phyloP scores from a whole-genome alignment of 2,329 filamentous ascomycete species.

The Immersiporthe knoxdaviesiana region DNA sequence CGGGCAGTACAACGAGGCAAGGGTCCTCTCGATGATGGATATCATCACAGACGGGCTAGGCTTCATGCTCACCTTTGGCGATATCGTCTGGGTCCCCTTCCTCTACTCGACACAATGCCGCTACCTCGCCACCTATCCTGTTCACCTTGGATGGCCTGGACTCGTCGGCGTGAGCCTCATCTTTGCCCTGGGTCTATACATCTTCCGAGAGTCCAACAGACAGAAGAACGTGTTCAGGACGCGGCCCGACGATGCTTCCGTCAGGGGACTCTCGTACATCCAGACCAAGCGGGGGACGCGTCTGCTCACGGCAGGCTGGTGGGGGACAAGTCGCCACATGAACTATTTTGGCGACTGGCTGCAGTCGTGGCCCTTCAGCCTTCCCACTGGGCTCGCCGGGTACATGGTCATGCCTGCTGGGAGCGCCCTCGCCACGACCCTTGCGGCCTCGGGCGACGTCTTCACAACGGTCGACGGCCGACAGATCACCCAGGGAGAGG shows the following conservation, averaged over 20 bases:
- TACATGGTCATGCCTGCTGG: constrained; percentile 68
- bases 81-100: constrained; percentile 15
- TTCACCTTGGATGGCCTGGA: constrained; percentile 69
- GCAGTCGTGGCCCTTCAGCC: constrained; percentile 82
- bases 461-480: constrained; percentile 58
- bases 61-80: constrained; percentile 61
- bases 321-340: constrained; percentile 85
- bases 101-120: constrained; percentile 72
- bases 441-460: constrained; percentile 16
- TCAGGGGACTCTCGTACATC: constrained; percentile 79
- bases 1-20: constrained; percentile 78
- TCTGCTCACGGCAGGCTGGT: constrained; percentile 83
- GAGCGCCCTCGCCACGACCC: constrained; percentile 54
- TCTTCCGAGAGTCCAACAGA: constrained; percentile 85
- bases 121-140: constrained; percentile 78
- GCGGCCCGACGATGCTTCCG: constrained; percentile 75
- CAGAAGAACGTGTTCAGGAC: constrained; percentile 91
- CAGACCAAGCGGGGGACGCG: constrained; percentile 78
- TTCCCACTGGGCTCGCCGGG: constrained; percentile 80
- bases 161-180: constrained; percentile 66
- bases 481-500: constrained; percentile 68
- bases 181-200: constrained; percentile 73
- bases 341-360: constrained; percentile 94
- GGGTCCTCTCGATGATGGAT: constrained; percentile 87
- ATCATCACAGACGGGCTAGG: constrained; percentile 88